A percentile compares a stretch with the other conserved stretches of the same genome.
Evolutionary conservation across 2,329 filamentous ascomycete species (phyloP).

Genomic region (Hysterium pulicare): DNA sequence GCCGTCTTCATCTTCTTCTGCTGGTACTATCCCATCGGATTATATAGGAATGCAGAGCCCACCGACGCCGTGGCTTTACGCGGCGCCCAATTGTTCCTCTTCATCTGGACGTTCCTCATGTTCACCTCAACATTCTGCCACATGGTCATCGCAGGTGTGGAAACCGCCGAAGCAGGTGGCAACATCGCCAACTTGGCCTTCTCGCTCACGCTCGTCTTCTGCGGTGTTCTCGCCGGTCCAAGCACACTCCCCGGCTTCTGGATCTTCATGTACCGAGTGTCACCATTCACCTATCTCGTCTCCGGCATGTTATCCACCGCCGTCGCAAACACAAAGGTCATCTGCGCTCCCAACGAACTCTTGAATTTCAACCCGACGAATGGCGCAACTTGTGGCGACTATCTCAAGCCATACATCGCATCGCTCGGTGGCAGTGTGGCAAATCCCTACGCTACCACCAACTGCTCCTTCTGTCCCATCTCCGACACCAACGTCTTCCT

Average conservation of each 20-base stretch:
- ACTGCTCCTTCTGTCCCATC: constrained; percentile 43
- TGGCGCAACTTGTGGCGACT: constrained; percentile 42
- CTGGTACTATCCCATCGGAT: constrained; percentile 84
- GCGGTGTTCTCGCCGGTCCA: constrained; percentile 66
- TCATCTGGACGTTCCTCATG: constrained; percentile 70
- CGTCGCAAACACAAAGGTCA: constrained; percentile 63
- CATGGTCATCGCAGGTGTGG: constrained; percentile 72
- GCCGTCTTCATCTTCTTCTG: constrained; percentile 72
- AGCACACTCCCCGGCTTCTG: constrained; percentile 67
- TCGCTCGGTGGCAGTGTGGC: constrained; percentile 35
- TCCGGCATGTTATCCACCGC: constrained; percentile 67
- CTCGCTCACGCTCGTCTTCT: constrained; percentile 70
- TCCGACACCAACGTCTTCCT: constrained; percentile 44
- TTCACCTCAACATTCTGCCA: constrained; percentile 80
- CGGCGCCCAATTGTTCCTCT: constrained; percentile 74
- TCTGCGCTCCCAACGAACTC: constrained; percentile 68
- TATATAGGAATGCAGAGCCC: constrained; percentile 65
- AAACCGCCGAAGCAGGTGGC: constrained; percentile 70
- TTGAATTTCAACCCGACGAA: constrained; percentile 61
- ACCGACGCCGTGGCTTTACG: constrained; percentile 63
- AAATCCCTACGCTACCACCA: constrained; percentile 26
- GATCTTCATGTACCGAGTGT: constrained; percentile 81
- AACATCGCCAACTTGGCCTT: constrained; percentile 76
- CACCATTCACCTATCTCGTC: constrained; percentile 79
- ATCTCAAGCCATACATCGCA: constrained; percentile 34